Evolutionary conservation across 495 filamentous ascomycete genomes (phyloP).

Genomic region (Parathielavia hyrcaniae): DNA sequence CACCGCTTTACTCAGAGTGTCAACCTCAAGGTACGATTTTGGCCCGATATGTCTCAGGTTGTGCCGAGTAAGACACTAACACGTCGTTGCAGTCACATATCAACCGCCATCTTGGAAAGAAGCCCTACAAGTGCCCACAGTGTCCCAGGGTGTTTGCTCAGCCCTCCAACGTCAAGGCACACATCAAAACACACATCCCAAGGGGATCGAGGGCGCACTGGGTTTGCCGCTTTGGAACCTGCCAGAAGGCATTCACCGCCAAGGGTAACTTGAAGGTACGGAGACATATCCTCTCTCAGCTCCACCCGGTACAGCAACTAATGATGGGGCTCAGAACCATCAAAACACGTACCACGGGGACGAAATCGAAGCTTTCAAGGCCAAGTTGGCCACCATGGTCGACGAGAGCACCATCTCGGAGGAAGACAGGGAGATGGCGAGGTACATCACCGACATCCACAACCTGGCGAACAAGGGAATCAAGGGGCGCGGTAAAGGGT

Average conservation of each 20-base stretch:
- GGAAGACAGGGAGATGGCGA: constrained; percentile 72
- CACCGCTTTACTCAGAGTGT: constrained; percentile 87
- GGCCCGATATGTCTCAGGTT: no score
- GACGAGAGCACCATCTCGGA: constrained; percentile 56
- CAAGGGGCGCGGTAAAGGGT: constrained; percentile 87
- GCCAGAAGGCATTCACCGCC: constrained; percentile 79
- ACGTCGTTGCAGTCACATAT: constrained; percentile 21
- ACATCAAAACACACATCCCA: constrained; percentile 72
- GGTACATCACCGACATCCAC: constrained; percentile 81
- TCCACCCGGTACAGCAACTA: constrained; percentile 1
- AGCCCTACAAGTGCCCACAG: constrained; percentile 73
- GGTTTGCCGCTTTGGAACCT: constrained; percentile 71
- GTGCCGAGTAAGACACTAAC: constrained; percentile 16
- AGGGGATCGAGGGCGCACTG: constrained; percentile 58
- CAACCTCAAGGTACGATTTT: constrained; percentile 67
- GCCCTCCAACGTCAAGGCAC: constrained; percentile 79
- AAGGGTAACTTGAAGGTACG: constrained; percentile 82
- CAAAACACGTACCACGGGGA: constrained; percentile 86
- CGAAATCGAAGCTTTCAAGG: constrained; percentile 64
- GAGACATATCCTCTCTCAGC: background rate
- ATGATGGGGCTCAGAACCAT: constrained; percentile 57
- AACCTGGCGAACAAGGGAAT: constrained; percentile 98
- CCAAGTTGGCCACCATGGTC: constrained; percentile 61
- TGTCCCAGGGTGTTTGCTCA: constrained; percentile 88
- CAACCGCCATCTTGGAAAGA: constrained; percentile 57